Evolutionary conservation across 2,329 filamentous ascomycete species (phyloP).

Genomic region (Arachnomyces sp.): DNA sequence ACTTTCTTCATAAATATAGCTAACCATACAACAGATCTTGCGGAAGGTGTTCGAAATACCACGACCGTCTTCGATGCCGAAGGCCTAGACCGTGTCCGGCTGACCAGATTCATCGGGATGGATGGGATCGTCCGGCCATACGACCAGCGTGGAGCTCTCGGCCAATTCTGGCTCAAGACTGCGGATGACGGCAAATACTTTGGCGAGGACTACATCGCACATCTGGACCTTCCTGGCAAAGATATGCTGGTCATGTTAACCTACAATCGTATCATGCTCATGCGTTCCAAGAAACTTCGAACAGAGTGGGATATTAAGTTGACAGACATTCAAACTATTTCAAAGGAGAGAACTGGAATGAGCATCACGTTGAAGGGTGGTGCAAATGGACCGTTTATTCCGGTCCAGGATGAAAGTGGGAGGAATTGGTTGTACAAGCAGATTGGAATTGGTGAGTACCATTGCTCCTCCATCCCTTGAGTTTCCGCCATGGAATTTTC

Average conservation of each 20-base stretch:
- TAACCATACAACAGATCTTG: constrained; percentile 52
- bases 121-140: constrained; percentile 94
- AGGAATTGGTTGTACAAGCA: constrained; percentile 61
- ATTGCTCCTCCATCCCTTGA: background rate
- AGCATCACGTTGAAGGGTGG: constrained; percentile 82
- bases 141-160: constrained; percentile 86
- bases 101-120: constrained; percentile 81
- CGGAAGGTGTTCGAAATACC: constrained; percentile 95
- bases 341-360: constrained; percentile 91
- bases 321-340: constrained; percentile 94
- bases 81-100: constrained; percentile 87
- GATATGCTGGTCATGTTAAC: constrained; percentile 88
- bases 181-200: constrained; percentile 97
- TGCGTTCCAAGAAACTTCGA: constrained; percentile 74
- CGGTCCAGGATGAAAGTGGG: constrained; percentile 76
- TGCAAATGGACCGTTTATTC: constrained; percentile 89
- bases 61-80: constrained; percentile 96
- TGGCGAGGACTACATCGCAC: constrained; percentile 93
- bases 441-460: constrained; percentile 49
- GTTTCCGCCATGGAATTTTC: background rate
- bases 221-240: constrained; percentile 81
- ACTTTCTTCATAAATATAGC: background rate
- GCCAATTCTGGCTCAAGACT: constrained; percentile 98
- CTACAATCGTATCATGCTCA: constrained; percentile 78
- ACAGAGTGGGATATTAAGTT: constrained; percentile 95